Evolutionary conservation across 345 rosid species (phyloP), one percentile per base, ranked within the genome.

Genomic region (Excoecaria cochinchinensis): DNA sequence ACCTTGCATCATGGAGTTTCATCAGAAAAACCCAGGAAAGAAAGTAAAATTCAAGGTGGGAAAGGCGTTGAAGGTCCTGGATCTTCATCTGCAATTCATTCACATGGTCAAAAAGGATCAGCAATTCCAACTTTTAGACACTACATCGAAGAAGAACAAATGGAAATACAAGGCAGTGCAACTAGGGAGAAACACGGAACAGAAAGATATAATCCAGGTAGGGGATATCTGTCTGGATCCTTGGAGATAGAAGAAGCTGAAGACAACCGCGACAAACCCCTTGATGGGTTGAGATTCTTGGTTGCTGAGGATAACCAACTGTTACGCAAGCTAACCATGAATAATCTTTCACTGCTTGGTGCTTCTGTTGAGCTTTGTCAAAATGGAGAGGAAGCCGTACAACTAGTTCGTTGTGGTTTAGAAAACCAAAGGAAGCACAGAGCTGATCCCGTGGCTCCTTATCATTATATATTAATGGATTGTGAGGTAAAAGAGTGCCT

Each of bases 391-490:
- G 65, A 75, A 25, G 83, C 79, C 39, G 8, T 80, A 0, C 52
- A 75, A 19, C 40, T 65, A 19, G 79, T 80, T 14, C 61, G 65
- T 4, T n/a, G 3, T 0, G 73, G 66, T 51, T 47, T 80, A 24
- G 55, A 60, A 21, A 19, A 51, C 47, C 72, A 56, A 56, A 63
- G 22, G 58, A 57, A 65, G 17, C 53, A 64, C n/a, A 46, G 8
- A 5, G 13, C 17, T 24, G 19, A 39, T n/a, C 3, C 40, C 1
- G 5, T 40, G 47, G 36, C 55, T 50, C 79, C 79, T 44, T 80
- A 75, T 13, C 76, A 80, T 61, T 80, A 59, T 40, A 80, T 80
- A 31, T 42, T 80, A 21, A 80, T 80, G 83, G 83, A 80, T 22
- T 76, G 83, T 22, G 70, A 65, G 73, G 83, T 75, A 67, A 67